A percentile compares a stretch with the other conserved stretches of the same genome.
Evolutionary conservation across 768 basidiomycete species (phyloP).

Genomic region (Suillus subluteus): DNA sequence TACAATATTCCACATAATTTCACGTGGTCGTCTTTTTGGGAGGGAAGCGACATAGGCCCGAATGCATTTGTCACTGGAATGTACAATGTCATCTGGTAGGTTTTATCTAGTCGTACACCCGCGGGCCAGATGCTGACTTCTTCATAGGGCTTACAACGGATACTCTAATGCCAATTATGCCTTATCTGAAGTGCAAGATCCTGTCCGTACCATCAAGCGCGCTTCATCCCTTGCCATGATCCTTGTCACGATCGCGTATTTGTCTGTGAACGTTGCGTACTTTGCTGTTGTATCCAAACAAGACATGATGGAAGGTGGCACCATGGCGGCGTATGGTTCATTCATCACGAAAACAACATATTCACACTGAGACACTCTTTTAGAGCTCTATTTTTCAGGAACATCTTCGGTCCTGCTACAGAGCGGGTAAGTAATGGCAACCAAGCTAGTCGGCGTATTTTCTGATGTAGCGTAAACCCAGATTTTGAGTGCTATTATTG

Average conservation of each 20-base stretch:
- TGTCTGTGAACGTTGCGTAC: slow-evolving; percentile 73
- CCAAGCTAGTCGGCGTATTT: background rate
- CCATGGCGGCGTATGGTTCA: slow-evolving; percentile 65
- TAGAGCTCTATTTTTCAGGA: slow-evolving; percentile 75
- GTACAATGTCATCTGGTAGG: slow-evolving; percentile 73
- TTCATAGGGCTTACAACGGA: slow-evolving; percentile 66
- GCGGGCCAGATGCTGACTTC: background rate
- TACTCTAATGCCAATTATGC: slow-evolving; percentile 80
- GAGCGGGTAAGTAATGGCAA: slow-evolving; percentile 50
- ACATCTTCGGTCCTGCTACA: slow-evolving; percentile 64
- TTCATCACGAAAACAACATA: background rate
- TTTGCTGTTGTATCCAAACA: slow-evolving; percentile 72
- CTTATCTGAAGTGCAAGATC: slow-evolving; percentile 70
- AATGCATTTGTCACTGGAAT: slow-evolving; percentile 68
- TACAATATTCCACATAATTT: slow-evolving; percentile 62
- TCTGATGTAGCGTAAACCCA: slow-evolving; percentile 24
- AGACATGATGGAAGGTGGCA: slow-evolving; percentile 66
- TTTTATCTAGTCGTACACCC: background rate
- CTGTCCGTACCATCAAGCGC: slow-evolving; percentile 68
- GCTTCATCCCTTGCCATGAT: slow-evolving; percentile 71
- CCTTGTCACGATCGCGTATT: slow-evolving; percentile 60
- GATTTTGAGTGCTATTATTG: slow-evolving; percentile 64
- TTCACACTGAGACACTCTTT: background rate
- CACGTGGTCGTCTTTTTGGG: slow-evolving; percentile 64
- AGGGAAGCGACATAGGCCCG: slow-evolving; percentile 54